Percentiles rank a stretch among this genome's conserved stretches.
Evolutionary conservation across 2,329 filamentous ascomycete genomes (phyloP).

Genomic region (Catunica adiposa): DNA sequence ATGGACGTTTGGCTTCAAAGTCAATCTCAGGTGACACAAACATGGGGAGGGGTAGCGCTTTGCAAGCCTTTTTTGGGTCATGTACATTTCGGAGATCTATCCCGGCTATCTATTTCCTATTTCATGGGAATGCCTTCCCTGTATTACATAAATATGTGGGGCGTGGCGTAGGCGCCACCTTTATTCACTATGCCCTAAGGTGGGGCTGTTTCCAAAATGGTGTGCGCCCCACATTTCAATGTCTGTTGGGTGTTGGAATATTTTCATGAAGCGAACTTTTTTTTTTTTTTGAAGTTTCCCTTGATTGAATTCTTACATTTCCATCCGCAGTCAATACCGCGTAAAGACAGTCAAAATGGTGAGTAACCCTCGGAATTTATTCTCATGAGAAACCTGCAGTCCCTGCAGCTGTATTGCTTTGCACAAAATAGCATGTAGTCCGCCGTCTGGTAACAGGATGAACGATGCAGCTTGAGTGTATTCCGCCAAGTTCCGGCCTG

Average conservation of each 20-base stretch:
- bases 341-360: slow-evolving; percentile 25
- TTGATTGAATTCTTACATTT: neutral
- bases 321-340: slow-evolving; percentile 9
- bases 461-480: slow-evolving; percentile 9
- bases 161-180: neutral
- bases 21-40: neutral
- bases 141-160: too few relatives aligned
- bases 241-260: neutral
- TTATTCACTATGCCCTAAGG: neutral
- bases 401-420: slow-evolving; percentile 6
- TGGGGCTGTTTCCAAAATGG: neutral
- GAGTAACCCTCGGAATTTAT: slow-evolving; percentile 20
- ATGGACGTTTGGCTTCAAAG: too few relatives aligned
- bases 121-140: too few relatives aligned
- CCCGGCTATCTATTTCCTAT: too few relatives aligned
- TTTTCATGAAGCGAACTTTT: slow-evolving; percentile 7
- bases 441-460: slow-evolving; percentile 5
- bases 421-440: slow-evolving; percentile 5
- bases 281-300: neutral
- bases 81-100: too few relatives aligned
- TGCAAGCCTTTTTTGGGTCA: too few relatives aligned
- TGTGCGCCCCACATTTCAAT: slow-evolving; percentile 4
- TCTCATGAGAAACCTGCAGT: slow-evolving; percentile 6
- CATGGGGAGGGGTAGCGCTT: neutral
- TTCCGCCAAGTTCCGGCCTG: slow-evolving; percentile 10